Conservation (phyloP, 2,329 filamentous ascomycete genomes). For the Colletotrichum sp. region DNA sequence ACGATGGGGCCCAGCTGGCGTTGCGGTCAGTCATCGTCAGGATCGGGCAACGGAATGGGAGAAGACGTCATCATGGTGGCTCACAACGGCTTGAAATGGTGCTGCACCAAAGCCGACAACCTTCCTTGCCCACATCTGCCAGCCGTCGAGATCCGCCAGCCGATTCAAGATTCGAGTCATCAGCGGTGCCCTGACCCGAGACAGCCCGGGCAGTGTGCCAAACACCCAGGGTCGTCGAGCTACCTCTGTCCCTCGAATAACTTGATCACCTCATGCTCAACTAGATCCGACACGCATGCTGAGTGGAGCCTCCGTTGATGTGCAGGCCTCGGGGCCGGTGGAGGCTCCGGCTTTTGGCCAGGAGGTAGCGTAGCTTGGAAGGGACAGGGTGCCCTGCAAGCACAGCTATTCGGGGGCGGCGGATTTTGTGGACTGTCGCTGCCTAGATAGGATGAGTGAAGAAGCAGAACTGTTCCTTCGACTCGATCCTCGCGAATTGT, state of each 20-base stretch:
- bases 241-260: not conserved
- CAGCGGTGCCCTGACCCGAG: not conserved
- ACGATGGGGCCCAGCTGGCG: not conserved
- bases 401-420: not conserved
- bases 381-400: not conserved
- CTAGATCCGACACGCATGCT: not conserved
- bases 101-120: not conserved
- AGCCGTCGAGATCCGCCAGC: not conserved
- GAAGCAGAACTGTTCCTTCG: not conserved
- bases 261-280: not conserved
- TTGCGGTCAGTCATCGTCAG: not conserved
- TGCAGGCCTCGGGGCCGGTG: not conserved
- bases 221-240: not conserved
- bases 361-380: not conserved
- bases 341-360: not conserved
- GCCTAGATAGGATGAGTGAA: not conserved
- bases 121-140: not conserved
- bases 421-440: not conserved
- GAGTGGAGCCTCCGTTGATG: not conserved
- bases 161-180: not conserved
- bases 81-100: not conserved
- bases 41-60: not conserved
- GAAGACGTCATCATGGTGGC: not conserved
- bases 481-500: not conserved
- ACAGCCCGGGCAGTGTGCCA: not conserved